These are phyloP conservation scores for Kokia cookei DNA, from an alignment of 441 rosid species.

Conservation along the genomic window DNA sequence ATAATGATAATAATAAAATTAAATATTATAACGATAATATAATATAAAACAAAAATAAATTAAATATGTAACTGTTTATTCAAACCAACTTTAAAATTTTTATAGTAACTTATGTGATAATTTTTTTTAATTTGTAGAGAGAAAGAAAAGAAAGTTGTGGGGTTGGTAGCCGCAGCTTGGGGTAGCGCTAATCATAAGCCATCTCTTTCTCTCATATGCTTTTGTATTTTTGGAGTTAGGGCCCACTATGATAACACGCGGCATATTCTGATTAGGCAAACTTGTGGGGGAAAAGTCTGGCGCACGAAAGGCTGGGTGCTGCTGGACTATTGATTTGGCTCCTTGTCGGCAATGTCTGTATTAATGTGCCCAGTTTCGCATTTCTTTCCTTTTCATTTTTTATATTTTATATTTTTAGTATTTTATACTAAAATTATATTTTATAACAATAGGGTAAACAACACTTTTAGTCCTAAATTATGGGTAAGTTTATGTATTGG, in stretches of 20 bases:
- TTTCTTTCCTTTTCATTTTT: too few relatives aligned
- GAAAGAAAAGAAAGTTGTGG: neutral
- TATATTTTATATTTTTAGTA: too few relatives aligned
- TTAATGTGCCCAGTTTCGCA: neutral
- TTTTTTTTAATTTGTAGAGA: neutral
- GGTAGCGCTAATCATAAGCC: neutral
- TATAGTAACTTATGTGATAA: too few relatives aligned
- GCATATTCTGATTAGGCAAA: neutral
- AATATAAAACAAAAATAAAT: too few relatives aligned
- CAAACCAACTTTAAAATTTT: too few relatives aligned
- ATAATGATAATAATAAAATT: too few relatives aligned
- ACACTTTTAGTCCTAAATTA: too few relatives aligned
- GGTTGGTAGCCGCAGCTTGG: neutral
- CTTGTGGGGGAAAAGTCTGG: neutral
- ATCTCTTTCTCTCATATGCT: neutral
- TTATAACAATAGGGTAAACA: too few relatives aligned
- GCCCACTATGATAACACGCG: neutral
- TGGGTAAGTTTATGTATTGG: too few relatives aligned
- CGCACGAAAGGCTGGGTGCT: neutral
- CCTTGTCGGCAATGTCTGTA: neutral
- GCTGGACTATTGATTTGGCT: neutral
- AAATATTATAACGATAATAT: too few relatives aligned
- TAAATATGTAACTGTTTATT: too few relatives aligned
- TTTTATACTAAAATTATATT: too few relatives aligned
- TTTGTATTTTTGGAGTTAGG: neutral